Evolutionary conservation across 768 basidiomycete species (phyloP).

Genomic region (Tulasnella sp.): DNA sequence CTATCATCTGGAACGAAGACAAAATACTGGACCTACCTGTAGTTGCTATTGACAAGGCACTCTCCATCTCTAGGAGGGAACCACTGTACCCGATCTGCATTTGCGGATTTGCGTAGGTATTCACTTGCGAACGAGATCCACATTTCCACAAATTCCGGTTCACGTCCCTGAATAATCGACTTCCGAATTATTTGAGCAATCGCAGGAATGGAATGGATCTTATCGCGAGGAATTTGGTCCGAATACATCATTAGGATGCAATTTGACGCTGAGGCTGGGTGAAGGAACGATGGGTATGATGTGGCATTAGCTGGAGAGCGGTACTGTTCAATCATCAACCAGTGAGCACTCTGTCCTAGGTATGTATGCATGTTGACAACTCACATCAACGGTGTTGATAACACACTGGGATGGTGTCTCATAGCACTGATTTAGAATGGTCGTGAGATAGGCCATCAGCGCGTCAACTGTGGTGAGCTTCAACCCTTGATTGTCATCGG

Average conservation of each 20-base stretch:
- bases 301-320: no score
- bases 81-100: constrained; percentile 5
- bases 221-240: not conserved
- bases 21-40: not conserved
- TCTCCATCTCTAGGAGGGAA: constrained; percentile 7
- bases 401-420: not conserved
- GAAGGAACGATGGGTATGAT: not conserved
- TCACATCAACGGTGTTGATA: constrained; percentile 1
- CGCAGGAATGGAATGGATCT: not conserved
- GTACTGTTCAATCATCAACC: no score
- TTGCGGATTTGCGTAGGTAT: not conserved
- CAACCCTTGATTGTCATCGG: not conserved
- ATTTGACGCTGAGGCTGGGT: constrained; percentile 1
- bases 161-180: constrained; percentile 14
- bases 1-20: not conserved
- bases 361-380: not conserved
- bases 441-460: constrained; percentile 7
- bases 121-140: constrained; percentile 6
- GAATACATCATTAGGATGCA: constrained; percentile 5
- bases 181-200: constrained; percentile 8
- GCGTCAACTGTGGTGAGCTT: constrained; percentile 1
- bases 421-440: not conserved
- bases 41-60: constrained; percentile 11
- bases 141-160: constrained; percentile 10
- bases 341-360: not conserved